Evolutionary conservation across 176 grass and related monocot genomes (phyloP), one percentile per base, ranked within the genome.

Genomic region (Puccinellia tenuiflora): DNA sequence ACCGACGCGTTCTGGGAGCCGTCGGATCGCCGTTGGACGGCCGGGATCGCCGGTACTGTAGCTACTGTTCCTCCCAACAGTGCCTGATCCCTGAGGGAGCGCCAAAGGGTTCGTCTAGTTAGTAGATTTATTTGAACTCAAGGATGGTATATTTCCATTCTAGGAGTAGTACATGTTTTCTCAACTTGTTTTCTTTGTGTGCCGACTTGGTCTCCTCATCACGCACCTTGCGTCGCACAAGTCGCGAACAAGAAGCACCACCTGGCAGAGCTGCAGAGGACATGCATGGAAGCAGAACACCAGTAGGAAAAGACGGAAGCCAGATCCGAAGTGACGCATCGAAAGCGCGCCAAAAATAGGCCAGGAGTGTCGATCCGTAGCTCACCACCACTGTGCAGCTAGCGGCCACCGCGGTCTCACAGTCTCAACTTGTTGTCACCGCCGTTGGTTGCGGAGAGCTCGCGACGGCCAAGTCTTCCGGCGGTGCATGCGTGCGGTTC

Each of bases 361-460:
- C 15, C 1, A 48, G 3, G 60, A 33, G 28, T 15, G 1, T 25
- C 15, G 15, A n/a, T 68, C 66, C 37, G 66, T 1, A 45, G 68
- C 52, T 65, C 79, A 8, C 71, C 33, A 80, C n/a, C 72, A 39
- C 16, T 31, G 46, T 3, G 20, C 30, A 65, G 62, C 62, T 65
- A 65, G 62, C 62, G 66, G 66, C 66, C 66, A 14, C 66, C 66
- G 0, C 30, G 62, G 62, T 65, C 66, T 69, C 5, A 42, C 37
- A 42, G 37, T 69, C 21, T 39, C 62, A 18, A 65, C 62, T 75
- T 34, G 31, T 55, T 59, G 46, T 74, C 29, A 72, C 53, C 33
- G 33, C 80, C 86, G 74, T 9, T 22, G 9, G 64, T 88, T 62
- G 42, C 74, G 86, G 80, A 5, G 42, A 48, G n/a, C n/a, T n/a